phyloP scores from a whole-genome alignment of 2,329 filamentous ascomycete genomes.

The Chrysoporthe deuterocubensis region DNA sequence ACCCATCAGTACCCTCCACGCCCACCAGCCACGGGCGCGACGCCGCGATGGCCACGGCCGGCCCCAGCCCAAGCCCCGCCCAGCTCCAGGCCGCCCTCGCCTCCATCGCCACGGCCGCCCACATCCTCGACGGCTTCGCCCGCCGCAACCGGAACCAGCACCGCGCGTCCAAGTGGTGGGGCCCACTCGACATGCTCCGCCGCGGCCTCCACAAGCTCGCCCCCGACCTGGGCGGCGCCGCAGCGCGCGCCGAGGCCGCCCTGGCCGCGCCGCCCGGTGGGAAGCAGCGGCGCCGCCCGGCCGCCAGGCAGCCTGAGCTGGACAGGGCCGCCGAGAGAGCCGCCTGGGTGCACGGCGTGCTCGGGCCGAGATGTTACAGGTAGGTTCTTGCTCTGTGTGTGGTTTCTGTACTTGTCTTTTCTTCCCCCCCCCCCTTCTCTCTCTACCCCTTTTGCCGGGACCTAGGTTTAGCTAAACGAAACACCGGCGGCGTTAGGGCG shows the following conservation, averaged over 20 bases:
- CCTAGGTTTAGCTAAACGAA: too few relatives aligned
- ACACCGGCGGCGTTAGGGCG: slow-evolving; percentile 42
- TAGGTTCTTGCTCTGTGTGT: slow-evolving; percentile 37
- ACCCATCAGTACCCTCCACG: neutral
- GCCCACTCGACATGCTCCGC: slow-evolving; percentile 71
- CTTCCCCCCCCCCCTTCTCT: neutral
- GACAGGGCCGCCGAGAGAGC: slow-evolving; percentile 34
- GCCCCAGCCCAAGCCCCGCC: neutral
- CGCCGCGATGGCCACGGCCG: too few relatives aligned
- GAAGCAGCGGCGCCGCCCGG: slow-evolving; percentile 2
- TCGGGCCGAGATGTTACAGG: slow-evolving; percentile 50
- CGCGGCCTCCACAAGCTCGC: slow-evolving; percentile 65
- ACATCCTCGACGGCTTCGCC: slow-evolving; percentile 72
- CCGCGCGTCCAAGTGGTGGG: slow-evolving; percentile 79
- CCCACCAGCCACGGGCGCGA: neutral
- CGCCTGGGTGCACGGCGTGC: slow-evolving; percentile 44
- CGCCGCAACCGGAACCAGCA: slow-evolving; percentile 94
- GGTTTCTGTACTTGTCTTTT: neutral
- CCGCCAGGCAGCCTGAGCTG: slow-evolving; percentile 21
- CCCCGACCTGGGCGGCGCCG: slow-evolving; percentile 37
- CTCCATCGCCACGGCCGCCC: slow-evolving; percentile 45
- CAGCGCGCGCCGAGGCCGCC: slow-evolving; percentile 23
- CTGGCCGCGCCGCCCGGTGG: slow-evolving; percentile 18
- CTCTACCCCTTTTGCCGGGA: neutral
- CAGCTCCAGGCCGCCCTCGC: slow-evolving; percentile 30